phyloP scores from a whole-genome alignment of 2,329 filamentous ascomycete genomes.

The Pseudocercospora pini-densiflorae region DNA sequence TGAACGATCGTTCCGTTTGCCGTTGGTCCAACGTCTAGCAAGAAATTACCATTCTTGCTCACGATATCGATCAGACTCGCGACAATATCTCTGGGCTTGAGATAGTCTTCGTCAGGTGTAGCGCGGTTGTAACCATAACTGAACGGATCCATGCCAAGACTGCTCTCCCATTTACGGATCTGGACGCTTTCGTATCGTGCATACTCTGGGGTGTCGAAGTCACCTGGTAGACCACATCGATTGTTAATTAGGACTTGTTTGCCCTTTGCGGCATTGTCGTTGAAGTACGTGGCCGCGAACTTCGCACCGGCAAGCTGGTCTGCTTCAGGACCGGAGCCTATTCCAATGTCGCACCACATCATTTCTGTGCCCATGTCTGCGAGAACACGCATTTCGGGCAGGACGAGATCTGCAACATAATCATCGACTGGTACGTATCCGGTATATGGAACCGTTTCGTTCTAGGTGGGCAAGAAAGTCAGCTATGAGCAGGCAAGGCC shows the following conservation, averaged over 20 bases:
- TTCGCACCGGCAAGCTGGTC: slow-evolving; percentile 29
- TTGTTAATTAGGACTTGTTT: slow-evolving; percentile 61
- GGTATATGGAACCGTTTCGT: slow-evolving; percentile 40
- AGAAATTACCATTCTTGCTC: slow-evolving; percentile 40
- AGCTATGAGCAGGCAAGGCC: neutral
- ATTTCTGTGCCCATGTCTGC: slow-evolving; percentile 51
- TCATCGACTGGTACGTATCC: slow-evolving; percentile 50
- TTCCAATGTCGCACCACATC: slow-evolving; percentile 45
- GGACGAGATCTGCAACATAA: slow-evolving; percentile 48
- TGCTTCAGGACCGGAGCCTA: slow-evolving; percentile 41
- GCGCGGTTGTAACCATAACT: slow-evolving; percentile 64
- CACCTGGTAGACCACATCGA: slow-evolving; percentile 60
- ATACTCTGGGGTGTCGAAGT: slow-evolving; percentile 68
- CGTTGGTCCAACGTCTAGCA: slow-evolving; percentile 49
- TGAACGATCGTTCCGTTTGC: slow-evolving; percentile 60
- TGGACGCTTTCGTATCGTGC: slow-evolving; percentile 55
- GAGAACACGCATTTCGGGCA: slow-evolving; percentile 52
- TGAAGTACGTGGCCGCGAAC: slow-evolving; percentile 52
- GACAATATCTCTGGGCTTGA: slow-evolving; percentile 33
- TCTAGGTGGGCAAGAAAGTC: neutral
- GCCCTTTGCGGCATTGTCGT: slow-evolving; percentile 44
- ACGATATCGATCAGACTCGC: slow-evolving; percentile 37
- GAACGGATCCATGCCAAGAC: slow-evolving; percentile 64
- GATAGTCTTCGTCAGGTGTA: slow-evolving; percentile 45
- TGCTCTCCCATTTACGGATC: slow-evolving; percentile 63